Percentiles rank a stretch among this genome's conserved stretches.
Conservation (phyloP, 2,329 filamentous ascomycete genomes). For the Coniella vitis region DNA sequence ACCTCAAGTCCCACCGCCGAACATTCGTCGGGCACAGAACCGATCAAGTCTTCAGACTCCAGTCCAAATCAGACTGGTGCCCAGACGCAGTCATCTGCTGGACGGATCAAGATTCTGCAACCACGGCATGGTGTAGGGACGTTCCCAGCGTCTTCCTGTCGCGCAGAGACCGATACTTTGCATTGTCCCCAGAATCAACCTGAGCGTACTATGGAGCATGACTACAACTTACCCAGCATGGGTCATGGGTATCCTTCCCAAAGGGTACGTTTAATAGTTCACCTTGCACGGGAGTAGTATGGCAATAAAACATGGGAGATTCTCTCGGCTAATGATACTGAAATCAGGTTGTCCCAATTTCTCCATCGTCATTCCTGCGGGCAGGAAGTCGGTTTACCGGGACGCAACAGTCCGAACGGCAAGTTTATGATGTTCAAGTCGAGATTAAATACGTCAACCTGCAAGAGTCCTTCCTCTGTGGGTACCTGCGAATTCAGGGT, state of each 20-base stretch:
- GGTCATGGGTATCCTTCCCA: conserved; percentile 49
- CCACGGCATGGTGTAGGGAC: conserved; percentile 15
- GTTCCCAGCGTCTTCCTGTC: background rate
- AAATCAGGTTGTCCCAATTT: conserved; percentile 63
- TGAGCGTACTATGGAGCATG: conserved; percentile 23
- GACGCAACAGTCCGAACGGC: conserved; percentile 86
- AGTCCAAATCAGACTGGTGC: conserved; percentile 9
- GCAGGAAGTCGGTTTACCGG: conserved; percentile 84
- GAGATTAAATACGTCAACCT: conserved; percentile 96
- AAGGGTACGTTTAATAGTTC: conserved; percentile 37
- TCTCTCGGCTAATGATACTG: background rate
- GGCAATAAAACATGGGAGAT: background rate
- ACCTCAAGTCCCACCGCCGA: background rate
- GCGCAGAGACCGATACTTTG: background rate
- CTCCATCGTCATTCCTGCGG: conserved; percentile 80
- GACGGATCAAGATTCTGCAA: background rate
- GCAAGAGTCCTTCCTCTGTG: conserved; percentile 87
- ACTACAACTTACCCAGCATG: conserved; percentile 35
- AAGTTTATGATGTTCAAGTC: conserved; percentile 91
- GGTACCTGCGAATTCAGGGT: conserved; percentile 95
- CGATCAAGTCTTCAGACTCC: conserved; percentile 6
- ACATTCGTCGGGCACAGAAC: background rate
- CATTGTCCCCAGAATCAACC: conserved; percentile 4
- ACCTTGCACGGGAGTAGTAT: too few species aligned
- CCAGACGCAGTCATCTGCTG: background rate